These are phyloP conservation scores for Lentinula raphanica DNA, from an alignment of 768 basidiomycete species.

Conservation along the genomic window DNA sequence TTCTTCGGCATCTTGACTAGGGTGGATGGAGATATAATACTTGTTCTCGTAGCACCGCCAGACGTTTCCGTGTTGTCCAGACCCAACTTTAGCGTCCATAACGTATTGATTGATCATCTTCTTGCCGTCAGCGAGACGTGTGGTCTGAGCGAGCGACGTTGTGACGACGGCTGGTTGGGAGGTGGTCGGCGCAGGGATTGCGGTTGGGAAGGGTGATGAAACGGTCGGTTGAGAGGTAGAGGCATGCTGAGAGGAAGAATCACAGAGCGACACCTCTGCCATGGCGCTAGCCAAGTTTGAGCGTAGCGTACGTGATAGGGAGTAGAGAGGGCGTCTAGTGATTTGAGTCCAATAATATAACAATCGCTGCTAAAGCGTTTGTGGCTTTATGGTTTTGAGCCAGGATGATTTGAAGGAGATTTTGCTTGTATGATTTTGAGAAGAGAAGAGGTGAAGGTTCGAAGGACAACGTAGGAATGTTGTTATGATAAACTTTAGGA, in stretches of 20 bases:
- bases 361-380: not conserved
- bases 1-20: not conserved
- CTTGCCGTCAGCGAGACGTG: constrained; percentile 30
- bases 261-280: not conserved
- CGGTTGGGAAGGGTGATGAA: not conserved
- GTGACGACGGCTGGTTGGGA: constrained; percentile 33
- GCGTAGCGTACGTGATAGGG: not conserved
- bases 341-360: not conserved
- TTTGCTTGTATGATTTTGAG: not conserved
- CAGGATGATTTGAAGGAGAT: not conserved
- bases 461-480: not conserved
- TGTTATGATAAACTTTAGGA: too few relatives aligned
- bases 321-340: not conserved
- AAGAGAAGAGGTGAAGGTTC: not conserved
- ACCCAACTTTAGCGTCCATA: constrained; percentile 70
- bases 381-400: too few relatives aligned
- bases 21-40: not conserved
- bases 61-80: constrained; percentile 89
- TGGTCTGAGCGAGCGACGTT: constrained; percentile 37
- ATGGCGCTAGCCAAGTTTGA: not conserved
- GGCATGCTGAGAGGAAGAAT: not conserved
- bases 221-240: not conserved
- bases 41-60: constrained; percentile 47
- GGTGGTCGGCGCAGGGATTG: not conserved
- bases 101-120: constrained; percentile 83